Conservation (phyloP, 768 basidiomycete species). For the Leccinum variicolor region DNA sequence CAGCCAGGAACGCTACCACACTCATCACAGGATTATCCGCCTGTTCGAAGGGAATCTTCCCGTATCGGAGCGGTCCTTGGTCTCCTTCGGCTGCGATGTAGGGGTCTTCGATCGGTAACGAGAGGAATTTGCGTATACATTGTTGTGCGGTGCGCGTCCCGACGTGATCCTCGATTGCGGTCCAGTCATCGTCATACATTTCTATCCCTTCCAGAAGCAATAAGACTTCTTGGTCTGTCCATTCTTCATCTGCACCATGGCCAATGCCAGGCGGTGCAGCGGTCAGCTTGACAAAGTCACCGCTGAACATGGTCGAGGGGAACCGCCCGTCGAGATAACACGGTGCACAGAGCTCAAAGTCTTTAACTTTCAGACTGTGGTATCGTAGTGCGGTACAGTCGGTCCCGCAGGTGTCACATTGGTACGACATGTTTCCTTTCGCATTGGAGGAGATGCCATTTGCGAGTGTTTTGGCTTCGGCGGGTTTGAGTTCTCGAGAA, state of each 20-base stretch:
- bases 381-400: constrained; percentile 90
- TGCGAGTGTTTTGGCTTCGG: constrained; percentile 67
- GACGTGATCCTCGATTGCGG: constrained; percentile 88
- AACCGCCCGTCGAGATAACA: constrained; percentile 98
- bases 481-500: constrained; percentile 62
- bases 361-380: constrained; percentile 89
- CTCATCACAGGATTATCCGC: constrained; percentile 98
- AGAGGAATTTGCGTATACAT: constrained; percentile 93
- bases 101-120: constrained; percentile 94
- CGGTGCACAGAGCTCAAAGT: constrained; percentile 84
- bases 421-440: constrained; percentile 53
- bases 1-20: constrained; percentile 95
- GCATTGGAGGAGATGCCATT: constrained; percentile 45
- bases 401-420: constrained; percentile 92
- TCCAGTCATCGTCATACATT: constrained; percentile 99
- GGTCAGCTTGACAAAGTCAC: constrained; percentile 91
- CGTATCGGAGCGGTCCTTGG: constrained; percentile 71
- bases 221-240: constrained; percentile 90
- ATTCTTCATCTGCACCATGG: constrained; percentile 56
- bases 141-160: constrained; percentile 89
- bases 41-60: constrained; percentile 86
- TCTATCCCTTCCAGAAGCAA: constrained; percentile 93
- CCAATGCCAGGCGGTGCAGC: constrained; percentile 31
- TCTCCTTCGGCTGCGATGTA: constrained; percentile 78
- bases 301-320: constrained; percentile 93